phyloP scores from a whole-genome alignment of 2,329 filamentous ascomycete species.

The Pseudocercospora macadamiae region DNA sequence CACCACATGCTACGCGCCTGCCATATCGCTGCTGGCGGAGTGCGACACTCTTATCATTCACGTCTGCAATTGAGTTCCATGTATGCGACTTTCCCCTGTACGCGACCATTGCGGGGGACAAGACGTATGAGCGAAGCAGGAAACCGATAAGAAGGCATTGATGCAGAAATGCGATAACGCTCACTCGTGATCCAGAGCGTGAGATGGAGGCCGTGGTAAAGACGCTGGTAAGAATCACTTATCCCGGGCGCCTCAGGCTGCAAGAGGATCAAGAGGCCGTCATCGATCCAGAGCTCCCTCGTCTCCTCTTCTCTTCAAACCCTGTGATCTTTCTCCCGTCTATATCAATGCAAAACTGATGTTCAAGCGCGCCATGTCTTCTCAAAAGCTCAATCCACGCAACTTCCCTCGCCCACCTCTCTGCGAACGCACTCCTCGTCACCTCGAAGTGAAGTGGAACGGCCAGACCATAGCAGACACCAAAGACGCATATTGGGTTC shows the following conservation, averaged over 20 bases:
- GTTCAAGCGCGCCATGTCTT: conserved; percentile 26
- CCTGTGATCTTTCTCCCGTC: background rate
- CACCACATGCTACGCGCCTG: background rate
- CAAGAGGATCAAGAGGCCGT: no score
- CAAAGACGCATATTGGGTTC: conserved; percentile 62
- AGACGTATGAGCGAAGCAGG: no score
- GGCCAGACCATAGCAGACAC: conserved; percentile 61
- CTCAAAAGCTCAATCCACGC: conserved; percentile 56
- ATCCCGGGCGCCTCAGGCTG: no score
- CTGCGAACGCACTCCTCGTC: conserved; percentile 57
- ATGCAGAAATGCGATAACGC: no score
- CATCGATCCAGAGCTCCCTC: background rate
- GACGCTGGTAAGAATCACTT: no score
- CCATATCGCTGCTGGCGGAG: background rate
- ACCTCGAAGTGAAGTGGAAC: conserved; percentile 60
- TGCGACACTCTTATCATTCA: background rate
- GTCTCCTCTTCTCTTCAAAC: background rate
- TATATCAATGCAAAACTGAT: background rate
- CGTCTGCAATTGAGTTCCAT: background rate
- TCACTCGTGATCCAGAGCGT: no score
- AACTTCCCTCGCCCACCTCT: conserved; percentile 62
- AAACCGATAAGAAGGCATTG: no score
- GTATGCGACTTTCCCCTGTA: background rate
- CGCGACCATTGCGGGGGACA: background rate
- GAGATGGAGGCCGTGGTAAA: no score